A percentile compares a stretch with the other conserved stretches of the same genome.
Evolutionary conservation across 2,329 filamentous ascomycete species (phyloP).

Genomic region (Colletotrichum zoysiae): DNA sequence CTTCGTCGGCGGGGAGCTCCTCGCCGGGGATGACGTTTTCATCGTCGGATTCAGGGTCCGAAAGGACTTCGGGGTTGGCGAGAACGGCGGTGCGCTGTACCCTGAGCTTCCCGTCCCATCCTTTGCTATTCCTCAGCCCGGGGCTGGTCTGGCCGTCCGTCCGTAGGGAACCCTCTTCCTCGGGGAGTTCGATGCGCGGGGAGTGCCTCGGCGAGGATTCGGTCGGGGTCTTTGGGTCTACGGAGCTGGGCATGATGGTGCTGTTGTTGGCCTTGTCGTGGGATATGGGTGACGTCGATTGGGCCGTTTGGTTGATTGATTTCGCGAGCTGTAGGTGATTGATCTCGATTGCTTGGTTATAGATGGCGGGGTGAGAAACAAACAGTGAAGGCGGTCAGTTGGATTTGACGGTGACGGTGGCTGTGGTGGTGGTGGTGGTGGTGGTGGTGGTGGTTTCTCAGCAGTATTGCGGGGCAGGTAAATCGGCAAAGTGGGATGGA

Average conservation of each 20-base stretch:
- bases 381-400: background rate
- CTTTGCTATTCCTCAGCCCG: constrained; percentile 70
- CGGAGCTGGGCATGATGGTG: constrained; percentile 56
- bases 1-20: constrained; percentile 84
- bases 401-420: constrained; percentile 2
- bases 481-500: constrained; percentile 14
- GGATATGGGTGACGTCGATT: background rate
- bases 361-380: constrained; percentile 10
- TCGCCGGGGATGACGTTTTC: constrained; percentile 78
- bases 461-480: constrained; percentile 22
- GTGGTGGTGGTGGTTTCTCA: constrained; percentile 30
- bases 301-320: background rate
- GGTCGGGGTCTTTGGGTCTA: constrained; percentile 53
- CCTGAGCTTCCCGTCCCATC: constrained; percentile 88
- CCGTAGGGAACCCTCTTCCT: constrained; percentile 54
- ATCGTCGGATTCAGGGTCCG: constrained; percentile 84
- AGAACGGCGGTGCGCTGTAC: constrained; percentile 78
- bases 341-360: constrained; percentile 9
- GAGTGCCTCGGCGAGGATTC: constrained; percentile 44
- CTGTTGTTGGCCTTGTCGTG: constrained; percentile 1
- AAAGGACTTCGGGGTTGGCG: constrained; percentile 83
- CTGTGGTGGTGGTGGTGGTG: constrained; percentile 10
- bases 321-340: background rate
- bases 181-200: constrained; percentile 64
- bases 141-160: constrained; percentile 60